Conservation (phyloP, 1,284 basidiomycete species). For the Pisolithus thermaeus region DNA sequence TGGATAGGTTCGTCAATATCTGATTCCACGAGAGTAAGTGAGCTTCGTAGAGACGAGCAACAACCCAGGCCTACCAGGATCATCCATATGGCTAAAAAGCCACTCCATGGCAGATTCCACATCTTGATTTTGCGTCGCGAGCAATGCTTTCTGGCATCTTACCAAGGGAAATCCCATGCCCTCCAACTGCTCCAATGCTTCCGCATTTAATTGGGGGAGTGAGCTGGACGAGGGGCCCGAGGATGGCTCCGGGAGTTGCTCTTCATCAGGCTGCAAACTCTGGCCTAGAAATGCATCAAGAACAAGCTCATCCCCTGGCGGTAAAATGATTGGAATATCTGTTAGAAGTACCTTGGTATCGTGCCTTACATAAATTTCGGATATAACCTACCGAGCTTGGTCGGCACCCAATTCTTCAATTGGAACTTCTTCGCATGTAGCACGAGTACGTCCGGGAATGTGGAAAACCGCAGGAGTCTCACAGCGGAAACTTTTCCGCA, state of each 20-base stretch:
- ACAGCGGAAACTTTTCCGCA: slow-evolving; percentile 41
- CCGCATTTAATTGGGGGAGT: slow-evolving; percentile 65
- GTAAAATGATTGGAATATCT: slow-evolving; percentile 87
- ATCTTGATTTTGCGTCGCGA: slow-evolving; percentile 81
- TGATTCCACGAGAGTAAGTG: slow-evolving; percentile 20
- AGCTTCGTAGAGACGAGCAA: not conserved
- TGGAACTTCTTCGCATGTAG: slow-evolving; percentile 95
- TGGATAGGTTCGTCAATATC: slow-evolving; percentile 87
- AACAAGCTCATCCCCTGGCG: slow-evolving; percentile 51
- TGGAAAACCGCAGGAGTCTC: slow-evolving; percentile 73
- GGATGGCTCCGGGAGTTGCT: slow-evolving; percentile 57
- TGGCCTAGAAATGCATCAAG: slow-evolving; percentile 70
- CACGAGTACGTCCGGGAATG: slow-evolving; percentile 86
- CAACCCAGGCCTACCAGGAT: slow-evolving; percentile 54
- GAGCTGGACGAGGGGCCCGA: slow-evolving; percentile 26
- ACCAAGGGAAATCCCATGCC: slow-evolving; percentile 85
- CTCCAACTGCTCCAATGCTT: slow-evolving; percentile 69
- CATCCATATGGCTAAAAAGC: slow-evolving; percentile 95
- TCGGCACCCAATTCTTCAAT: slow-evolving; percentile 94
- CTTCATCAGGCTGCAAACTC: slow-evolving; percentile 74
- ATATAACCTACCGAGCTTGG: slow-evolving; percentile 72
- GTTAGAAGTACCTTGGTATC: slow-evolving; percentile 3
- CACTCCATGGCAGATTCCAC: slow-evolving; percentile 91
- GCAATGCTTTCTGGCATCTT: slow-evolving; percentile 82
- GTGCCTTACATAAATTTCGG: not conserved